Percentiles rank a stretch among this genome's conserved stretches.
Evolutionary conservation across 768 basidiomycete genomes (phyloP).

Genomic region (Amanita muscaria): DNA sequence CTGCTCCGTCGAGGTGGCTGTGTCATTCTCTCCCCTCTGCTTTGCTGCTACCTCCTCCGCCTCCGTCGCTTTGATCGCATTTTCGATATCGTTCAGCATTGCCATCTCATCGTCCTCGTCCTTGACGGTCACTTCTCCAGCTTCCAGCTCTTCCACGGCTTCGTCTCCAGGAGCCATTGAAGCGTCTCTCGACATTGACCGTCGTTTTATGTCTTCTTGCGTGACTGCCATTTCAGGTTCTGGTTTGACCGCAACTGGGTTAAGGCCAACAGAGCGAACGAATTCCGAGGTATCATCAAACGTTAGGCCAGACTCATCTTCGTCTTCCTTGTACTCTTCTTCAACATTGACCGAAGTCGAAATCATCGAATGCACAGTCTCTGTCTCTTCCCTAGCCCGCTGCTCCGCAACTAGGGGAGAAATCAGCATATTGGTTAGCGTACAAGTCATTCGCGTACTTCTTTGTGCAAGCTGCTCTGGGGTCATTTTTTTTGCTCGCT

Average conservation of each 20-base stretch:
- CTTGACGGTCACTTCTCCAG: constrained; percentile 70
- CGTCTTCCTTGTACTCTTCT: constrained; percentile 35
- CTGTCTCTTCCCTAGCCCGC: constrained; percentile 43
- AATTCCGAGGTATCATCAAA: constrained; percentile 98
- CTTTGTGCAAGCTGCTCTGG: constrained; percentile 77
- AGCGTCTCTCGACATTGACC: constrained; percentile 41
- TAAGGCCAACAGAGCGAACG: constrained; percentile 73
- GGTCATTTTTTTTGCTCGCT: constrained; percentile 64
- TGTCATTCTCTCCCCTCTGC: constrained; percentile 22
- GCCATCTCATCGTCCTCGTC: constrained; percentile 68
- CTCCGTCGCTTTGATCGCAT: constrained; percentile 55
- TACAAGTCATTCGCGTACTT: constrained; percentile 35
- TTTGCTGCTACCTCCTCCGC: constrained; percentile 37
- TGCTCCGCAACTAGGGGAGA: constrained; percentile 52
- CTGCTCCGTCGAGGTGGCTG: constrained; percentile 68
- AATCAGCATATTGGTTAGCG: constrained; percentile 7
- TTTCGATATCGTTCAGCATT: constrained; percentile 73
- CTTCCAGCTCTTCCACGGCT: constrained; percentile 67
- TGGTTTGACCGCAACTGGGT: constrained; percentile 44
- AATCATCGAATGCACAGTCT: constrained; percentile 26
- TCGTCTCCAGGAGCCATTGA: constrained; percentile 55
- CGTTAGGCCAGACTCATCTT: constrained; percentile 53
- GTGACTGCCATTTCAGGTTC: constrained; percentile 27
- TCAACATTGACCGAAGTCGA: constrained; percentile 46
- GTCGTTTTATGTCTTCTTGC: constrained; percentile 19